Evolutionary conservation across 73 alveolate species (phyloP).

Genomic region (Tetrahymena elliotti): DNA sequence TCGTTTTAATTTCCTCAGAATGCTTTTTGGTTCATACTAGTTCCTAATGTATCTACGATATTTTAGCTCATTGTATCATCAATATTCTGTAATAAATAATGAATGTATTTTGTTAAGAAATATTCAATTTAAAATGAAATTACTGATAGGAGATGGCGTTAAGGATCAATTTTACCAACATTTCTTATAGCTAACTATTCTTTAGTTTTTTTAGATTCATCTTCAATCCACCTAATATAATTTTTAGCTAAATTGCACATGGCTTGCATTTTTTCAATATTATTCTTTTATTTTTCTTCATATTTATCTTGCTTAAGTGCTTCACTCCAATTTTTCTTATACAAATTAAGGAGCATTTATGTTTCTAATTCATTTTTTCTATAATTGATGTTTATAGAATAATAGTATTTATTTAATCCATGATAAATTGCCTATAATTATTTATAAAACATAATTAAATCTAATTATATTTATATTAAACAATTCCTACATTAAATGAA

Average conservation of each 20-base stretch:
- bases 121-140: not conserved
- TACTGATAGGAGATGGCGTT: slow-evolving; percentile 9
- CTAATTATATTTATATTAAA: not conserved
- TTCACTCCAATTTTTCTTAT: slow-evolving; percentile 95
- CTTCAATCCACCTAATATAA: slow-evolving; percentile 5
- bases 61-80: not conserved
- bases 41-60: not conserved
- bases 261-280: slow-evolving; percentile 50
- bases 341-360: slow-evolving; percentile 94
- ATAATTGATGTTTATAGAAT: slow-evolving; percentile 95
- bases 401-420: slow-evolving; percentile 95
- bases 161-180: slow-evolving; percentile 31
- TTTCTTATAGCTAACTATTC: not conserved
- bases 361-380: slow-evolving; percentile 98
- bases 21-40: not conserved
- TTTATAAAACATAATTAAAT: not conserved
- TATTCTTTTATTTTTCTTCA: slow-evolving; percentile 46
- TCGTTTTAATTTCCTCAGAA: not conserved
- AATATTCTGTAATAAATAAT: not conserved
- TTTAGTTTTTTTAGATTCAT: slow-evolving; percentile 18
- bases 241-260: slow-evolving; percentile 17
- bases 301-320: slow-evolving; percentile 69
- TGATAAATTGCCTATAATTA: slow-evolving; percentile 73
- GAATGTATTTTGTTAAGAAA: not conserved
- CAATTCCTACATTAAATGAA: not conserved